Evolutionary conservation across 345 rosid genomes (phyloP).

Genomic region (Camelina neglecta): DNA sequence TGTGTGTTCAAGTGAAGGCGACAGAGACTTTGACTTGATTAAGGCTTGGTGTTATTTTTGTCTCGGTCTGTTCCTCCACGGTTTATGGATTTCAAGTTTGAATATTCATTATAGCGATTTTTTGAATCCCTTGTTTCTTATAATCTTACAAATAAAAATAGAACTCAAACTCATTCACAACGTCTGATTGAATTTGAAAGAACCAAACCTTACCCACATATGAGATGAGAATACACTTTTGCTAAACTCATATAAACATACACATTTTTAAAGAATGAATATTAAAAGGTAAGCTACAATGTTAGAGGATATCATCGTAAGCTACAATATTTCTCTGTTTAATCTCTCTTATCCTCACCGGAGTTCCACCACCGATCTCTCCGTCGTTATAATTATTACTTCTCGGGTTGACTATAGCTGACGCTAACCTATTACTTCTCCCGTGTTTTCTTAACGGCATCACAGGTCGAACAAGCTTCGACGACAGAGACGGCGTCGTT

Average conservation of each 20-base stretch:
- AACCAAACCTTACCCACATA: neutral
- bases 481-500: constrained; percentile 53
- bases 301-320: constrained; percentile 75
- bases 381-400: constrained; percentile 21
- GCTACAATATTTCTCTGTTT: constrained; percentile 72
- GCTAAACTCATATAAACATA: constrained; percentile 10
- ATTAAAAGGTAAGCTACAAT: no score
- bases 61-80: neutral
- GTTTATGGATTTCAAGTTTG: neutral
- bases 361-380: neutral
- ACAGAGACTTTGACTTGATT: neutral
- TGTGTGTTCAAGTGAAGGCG: neutral
- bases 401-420: constrained; percentile 68
- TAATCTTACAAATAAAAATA: neutral
- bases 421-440: constrained; percentile 72
- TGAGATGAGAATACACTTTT: neutral
- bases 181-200: neutral
- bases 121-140: neutral
- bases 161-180: neutral
- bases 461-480: constrained; percentile 74
- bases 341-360: constrained; percentile 46
- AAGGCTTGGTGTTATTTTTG: no score
- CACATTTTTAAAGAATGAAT: neutral
- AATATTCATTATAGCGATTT: neutral
- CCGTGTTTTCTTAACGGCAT: constrained; percentile 78